Base-by-base conservation (phyloP, 2,329 filamentous ascomycete species). In the Diaporthe ampelina region DNA sequence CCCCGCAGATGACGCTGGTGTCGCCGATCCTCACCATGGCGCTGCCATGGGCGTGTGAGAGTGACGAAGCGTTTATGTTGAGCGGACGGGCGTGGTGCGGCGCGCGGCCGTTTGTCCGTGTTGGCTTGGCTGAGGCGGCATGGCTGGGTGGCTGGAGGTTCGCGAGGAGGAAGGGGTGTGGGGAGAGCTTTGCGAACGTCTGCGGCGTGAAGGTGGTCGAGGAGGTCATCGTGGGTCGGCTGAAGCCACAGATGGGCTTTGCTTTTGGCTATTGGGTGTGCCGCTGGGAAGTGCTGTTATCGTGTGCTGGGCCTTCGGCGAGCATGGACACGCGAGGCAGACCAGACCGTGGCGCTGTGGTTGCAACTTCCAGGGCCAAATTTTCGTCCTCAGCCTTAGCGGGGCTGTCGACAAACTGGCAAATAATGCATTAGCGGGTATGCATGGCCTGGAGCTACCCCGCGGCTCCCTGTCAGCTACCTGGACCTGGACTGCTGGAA, bases 1-100 rank as follows among this genome's bases (percentile, higher is more conserved):
- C 91, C 73, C 96, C 97, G 81, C 95, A 98, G 50, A 99, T 95
- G n/a, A 95, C 94, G 0, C 95, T 95, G 1, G 96, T 98, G 82
- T 97, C 94, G 61, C 97, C 97, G 69, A 94, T 87, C 48, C 97
- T 91, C 67, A 98, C 94, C 0, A 98, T 93, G 0, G 96, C 93
- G 79, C 94, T 97, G 69, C 97, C 97, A 81, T 97, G 93, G 73
- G 95, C 93, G 82, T 99, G 95, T 0, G 95, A 94, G 67, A 99
- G 87, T 29, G 94, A 97, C 35, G 94, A 94, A 0, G 91, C 91
- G 83, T 98, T 97, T 78, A 97, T 88, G 45, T 92, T 91, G n/a
- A 94, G 91, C 29, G 88, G 83, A 58, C 97, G 92, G 74, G 92
- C 91, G 79, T 95, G 89, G 40, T 89, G 86, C 9, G 94, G 90